These are phyloP conservation scores for Lentinula lateritia DNA, from an alignment of 768 basidiomycete species.

Conservation along the genomic window DNA sequence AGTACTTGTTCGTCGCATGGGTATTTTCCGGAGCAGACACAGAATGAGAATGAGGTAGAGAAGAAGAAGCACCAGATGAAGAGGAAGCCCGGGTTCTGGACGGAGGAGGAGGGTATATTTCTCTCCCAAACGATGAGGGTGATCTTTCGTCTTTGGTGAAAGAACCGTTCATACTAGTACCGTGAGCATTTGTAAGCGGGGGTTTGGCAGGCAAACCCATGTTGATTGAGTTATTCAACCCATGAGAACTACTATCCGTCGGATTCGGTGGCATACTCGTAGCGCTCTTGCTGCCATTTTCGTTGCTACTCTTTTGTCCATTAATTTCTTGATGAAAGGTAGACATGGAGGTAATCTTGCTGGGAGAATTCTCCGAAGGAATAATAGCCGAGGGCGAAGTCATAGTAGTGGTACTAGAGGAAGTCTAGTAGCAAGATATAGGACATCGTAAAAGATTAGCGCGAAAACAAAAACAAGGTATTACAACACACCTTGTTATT, in stretches of 20 bases:
- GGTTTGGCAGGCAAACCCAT: constrained; percentile 5
- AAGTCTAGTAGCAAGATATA: neutral
- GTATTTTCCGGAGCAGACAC: constrained; percentile 18
- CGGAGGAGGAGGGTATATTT: neutral
- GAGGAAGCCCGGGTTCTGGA: constrained; percentile 4
- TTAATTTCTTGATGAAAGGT: neutral
- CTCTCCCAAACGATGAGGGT: neutral
- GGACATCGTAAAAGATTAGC: neutral
- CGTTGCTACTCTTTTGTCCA: neutral
- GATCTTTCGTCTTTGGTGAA: neutral
- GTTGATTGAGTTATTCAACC: neutral
- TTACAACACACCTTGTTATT: constrained; percentile 9
- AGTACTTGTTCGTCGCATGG: constrained; percentile 14
- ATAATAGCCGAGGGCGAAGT: neutral
- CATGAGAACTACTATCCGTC: neutral
- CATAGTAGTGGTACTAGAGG: neutral
- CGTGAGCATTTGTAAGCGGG: neutral
- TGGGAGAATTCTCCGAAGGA: neutral
- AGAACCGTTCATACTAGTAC: neutral
- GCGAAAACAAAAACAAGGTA: neutral
- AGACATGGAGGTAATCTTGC: neutral
- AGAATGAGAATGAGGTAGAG: constrained; percentile 8
- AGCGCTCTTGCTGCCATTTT: neutral
- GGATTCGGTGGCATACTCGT: neutral
- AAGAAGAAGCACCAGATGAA: constrained; percentile 10